phyloP scores from a whole-genome alignment of 1,139 yeast genomes.

The Yamadazyma pseudoaaseri region DNA sequence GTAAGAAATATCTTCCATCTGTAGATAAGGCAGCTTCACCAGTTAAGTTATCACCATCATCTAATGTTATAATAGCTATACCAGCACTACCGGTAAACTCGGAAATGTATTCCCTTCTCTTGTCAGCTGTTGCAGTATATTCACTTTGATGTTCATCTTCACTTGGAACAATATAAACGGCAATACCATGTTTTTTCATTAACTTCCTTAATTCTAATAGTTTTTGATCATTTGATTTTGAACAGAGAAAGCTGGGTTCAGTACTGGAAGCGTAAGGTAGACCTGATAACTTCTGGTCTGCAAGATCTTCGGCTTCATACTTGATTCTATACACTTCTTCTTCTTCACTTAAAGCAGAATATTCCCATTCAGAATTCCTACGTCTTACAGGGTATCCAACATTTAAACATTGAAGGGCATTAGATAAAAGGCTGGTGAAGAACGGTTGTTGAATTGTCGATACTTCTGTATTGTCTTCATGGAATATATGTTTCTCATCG shows the following conservation, averaged over 20 bases:
- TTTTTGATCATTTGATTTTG: slow-evolving; percentile 15
- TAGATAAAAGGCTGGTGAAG: slow-evolving; percentile 21
- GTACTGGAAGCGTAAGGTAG: slow-evolving; percentile 22
- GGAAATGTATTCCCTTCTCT: slow-evolving; percentile 47
- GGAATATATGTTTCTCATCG: slow-evolving; percentile 26
- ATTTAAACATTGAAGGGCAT: slow-evolving; percentile 24
- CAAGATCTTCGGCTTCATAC: neutral
- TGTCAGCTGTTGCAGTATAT: slow-evolving; percentile 51
- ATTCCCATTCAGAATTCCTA: neutral
- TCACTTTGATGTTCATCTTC: slow-evolving; percentile 62
- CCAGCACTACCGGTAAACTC: slow-evolving; percentile 64
- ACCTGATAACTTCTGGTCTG: slow-evolving; percentile 21
- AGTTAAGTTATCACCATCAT: slow-evolving; percentile 24
- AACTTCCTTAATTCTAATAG: slow-evolving; percentile 33
- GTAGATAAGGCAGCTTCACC: slow-evolving; percentile 53
- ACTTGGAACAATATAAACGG: slow-evolving; percentile 56
- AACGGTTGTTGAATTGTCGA: slow-evolving; percentile 23
- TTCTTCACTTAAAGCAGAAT: neutral
- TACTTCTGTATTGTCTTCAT: slow-evolving; percentile 12
- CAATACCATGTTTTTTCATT: slow-evolving; percentile 43
- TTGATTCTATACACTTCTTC: neutral
- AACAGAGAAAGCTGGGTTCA: slow-evolving; percentile 10
- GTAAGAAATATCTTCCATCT: slow-evolving; percentile 56
- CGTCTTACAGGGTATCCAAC: slow-evolving; percentile 11
- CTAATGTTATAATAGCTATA: slow-evolving; percentile 48